phyloP scores from a whole-genome alignment of 169 alveolate genomes.

The Theileria sp. region DNA sequence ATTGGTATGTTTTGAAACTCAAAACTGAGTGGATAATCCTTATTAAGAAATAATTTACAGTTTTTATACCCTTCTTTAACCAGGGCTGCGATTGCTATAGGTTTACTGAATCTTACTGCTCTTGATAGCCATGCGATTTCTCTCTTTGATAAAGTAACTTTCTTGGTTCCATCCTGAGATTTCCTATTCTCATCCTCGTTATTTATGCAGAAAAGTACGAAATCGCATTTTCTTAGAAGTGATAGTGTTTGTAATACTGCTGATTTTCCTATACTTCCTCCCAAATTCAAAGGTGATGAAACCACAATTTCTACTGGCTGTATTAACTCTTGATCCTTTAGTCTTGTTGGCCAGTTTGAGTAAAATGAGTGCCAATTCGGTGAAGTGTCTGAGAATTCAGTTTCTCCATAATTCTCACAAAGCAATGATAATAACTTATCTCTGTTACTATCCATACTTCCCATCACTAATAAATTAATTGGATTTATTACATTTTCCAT shows the following conservation, averaged over 20 bases:
- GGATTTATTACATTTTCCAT: constrained; percentile 22
- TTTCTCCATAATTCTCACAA: constrained; percentile 6
- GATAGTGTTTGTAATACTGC: constrained; percentile 38
- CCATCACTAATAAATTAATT: constrained; percentile 32
- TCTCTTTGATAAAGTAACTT: constrained; percentile 38
- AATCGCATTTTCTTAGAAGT: constrained; percentile 41
- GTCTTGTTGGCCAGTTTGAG: constrained; percentile 27
- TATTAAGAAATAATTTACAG: constrained; percentile 13
- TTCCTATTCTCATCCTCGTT: constrained; percentile 10
- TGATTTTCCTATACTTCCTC: constrained; percentile 52
- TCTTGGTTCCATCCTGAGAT: constrained; percentile 11
- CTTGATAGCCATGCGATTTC: constrained; percentile 53
- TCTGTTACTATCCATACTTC: constrained; percentile 41
- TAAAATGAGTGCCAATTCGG: constrained; percentile 59
- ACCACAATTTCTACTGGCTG: constrained; percentile 48
- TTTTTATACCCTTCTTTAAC: background rate
- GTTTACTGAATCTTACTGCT: constrained; percentile 33
- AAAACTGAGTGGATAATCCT: constrained; percentile 15
- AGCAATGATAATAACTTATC: constrained; percentile 21
- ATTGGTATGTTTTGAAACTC: constrained; percentile 49
- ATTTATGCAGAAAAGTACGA: constrained; percentile 33
- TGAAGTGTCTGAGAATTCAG: constrained; percentile 10
- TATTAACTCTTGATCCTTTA: background rate
- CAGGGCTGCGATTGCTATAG: constrained; percentile 25
- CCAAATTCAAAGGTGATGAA: constrained; percentile 57